These are phyloP conservation scores for Penicillium salamii DNA, from an alignment of 495 filamentous ascomycete species.

Conservation along the genomic window DNA sequence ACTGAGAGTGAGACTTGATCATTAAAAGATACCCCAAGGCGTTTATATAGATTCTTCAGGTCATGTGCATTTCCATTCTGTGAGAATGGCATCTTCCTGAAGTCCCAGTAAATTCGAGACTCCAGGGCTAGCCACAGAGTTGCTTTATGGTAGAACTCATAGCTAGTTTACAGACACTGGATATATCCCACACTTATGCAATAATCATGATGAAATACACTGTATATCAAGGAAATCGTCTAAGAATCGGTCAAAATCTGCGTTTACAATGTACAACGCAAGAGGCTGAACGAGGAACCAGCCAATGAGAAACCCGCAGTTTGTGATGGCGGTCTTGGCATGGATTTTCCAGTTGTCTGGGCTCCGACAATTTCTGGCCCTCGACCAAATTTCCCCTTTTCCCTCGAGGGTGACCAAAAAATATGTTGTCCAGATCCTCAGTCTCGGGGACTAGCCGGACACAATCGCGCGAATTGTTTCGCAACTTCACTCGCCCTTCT, in stretches of 20 bases:
- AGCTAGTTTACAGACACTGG: no score
- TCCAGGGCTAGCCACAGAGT: no score
- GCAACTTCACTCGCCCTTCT: constrained; percentile 18
- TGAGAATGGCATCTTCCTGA: no score
- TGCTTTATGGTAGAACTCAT: no score
- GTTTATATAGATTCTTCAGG: no score
- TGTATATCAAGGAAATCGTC: no score
- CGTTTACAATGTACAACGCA: not conserved
- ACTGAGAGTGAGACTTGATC: constrained; percentile 34
- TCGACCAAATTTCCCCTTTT: no score
- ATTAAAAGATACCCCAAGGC: not conserved
- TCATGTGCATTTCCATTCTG: not conserved
- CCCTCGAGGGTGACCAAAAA: no score
- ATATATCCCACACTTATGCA: no score
- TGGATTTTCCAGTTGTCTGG: constrained; percentile 35
- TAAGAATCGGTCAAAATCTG: not conserved
- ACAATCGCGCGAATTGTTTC: constrained; percentile 27
- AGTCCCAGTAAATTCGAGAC: no score
- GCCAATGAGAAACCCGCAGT: constrained; percentile 32
- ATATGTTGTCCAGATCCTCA: constrained; percentile 36
- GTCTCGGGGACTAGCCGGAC: constrained; percentile 29
- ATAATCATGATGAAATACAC: no score
- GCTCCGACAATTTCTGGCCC: constrained; percentile 15
- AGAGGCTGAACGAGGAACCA: not conserved
- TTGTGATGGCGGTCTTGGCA: constrained; percentile 34